These are phyloP conservation scores for Saussurea involucrata DNA, from an alignment of 129 eudicot genomes.

Conservation along the genomic window DNA sequence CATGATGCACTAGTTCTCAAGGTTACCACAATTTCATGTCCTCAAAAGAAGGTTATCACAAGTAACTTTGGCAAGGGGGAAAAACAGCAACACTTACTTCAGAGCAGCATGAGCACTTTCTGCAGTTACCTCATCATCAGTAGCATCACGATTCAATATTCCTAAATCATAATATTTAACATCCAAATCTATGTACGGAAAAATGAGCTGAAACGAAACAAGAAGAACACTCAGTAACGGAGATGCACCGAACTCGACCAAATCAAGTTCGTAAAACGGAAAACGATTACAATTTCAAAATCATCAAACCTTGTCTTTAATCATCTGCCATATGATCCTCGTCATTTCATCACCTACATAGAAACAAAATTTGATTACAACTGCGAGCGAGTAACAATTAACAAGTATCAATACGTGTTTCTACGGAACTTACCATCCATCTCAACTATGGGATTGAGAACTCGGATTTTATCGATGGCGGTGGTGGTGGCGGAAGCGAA, in stretches of 20 bases:
- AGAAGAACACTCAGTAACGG: conserved; percentile 1
- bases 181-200: conserved; percentile 83
- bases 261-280: neutral
- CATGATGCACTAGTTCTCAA: too few relatives aligned
- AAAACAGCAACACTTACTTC: conserved; percentile 45
- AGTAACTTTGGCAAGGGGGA: neutral
- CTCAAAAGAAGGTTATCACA: too few relatives aligned
- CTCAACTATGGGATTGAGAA: conserved; percentile 79
- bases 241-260: neutral
- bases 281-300: neutral
- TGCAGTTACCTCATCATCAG: conserved; percentile 80
- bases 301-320: conserved; percentile 65
- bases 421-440: conserved; percentile 66
- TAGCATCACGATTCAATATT: conserved; percentile 84
- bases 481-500: conserved; percentile 56
- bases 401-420: neutral
- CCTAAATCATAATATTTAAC: conserved; percentile 90
- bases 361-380: neutral
- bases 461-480: conserved; percentile 48
- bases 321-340: conserved; percentile 88
- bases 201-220: conserved; percentile 62
- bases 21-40: too few relatives aligned
- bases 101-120: conserved; percentile 90
- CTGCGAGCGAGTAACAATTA: neutral
- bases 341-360: conserved; percentile 90